A percentile compares a stretch with the other conserved stretches of the same genome.
Evolutionary conservation across 2,329 filamentous ascomycete species (phyloP).

Genomic region (Hirsutella minnesotensis): DNA sequence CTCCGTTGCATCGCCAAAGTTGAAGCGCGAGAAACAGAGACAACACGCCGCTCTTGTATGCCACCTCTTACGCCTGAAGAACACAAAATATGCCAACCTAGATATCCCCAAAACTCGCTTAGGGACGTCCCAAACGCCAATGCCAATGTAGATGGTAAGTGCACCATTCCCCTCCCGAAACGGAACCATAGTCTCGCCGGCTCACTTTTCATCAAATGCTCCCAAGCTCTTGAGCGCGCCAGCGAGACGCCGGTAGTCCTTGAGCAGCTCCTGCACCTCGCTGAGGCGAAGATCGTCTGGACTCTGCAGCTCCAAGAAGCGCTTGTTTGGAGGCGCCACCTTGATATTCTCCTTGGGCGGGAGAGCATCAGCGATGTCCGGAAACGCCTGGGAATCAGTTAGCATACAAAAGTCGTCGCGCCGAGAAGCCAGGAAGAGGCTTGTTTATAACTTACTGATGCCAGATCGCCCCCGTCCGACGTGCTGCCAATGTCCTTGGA

Average conservation of each 20-base stretch:
- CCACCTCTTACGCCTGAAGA: too few relatives aligned
- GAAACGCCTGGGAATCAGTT: conserved; percentile 37
- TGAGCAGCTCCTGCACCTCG: conserved; percentile 61
- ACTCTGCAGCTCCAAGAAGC: conserved; percentile 61
- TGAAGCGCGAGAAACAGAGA: too few relatives aligned
- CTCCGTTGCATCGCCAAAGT: too few relatives aligned
- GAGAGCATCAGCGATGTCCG: conserved; percentile 42
- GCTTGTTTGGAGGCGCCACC: conserved; percentile 54
- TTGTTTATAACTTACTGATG: conserved; percentile 46
- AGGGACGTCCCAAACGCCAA: too few relatives aligned
- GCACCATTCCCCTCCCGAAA: neutral
- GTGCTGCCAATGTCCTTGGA: conserved; percentile 26
- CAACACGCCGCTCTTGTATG: too few relatives aligned
- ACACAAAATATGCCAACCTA: too few relatives aligned
- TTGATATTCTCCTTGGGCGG: conserved; percentile 43
- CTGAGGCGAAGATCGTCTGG: conserved; percentile 58
- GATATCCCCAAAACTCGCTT: too few relatives aligned
- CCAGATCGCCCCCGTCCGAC: conserved; percentile 42
- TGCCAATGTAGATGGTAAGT: too few relatives aligned
- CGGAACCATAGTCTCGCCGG: neutral
- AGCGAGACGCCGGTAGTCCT: conserved; percentile 64
- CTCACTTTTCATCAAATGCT: conserved; percentile 38
- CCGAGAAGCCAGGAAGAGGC: too few relatives aligned
- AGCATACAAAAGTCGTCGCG: neutral
- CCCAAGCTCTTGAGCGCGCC: conserved; percentile 49